phyloP scores from a whole-genome alignment of 805 yeast species.

The Lipomyces starkeyi region DNA sequence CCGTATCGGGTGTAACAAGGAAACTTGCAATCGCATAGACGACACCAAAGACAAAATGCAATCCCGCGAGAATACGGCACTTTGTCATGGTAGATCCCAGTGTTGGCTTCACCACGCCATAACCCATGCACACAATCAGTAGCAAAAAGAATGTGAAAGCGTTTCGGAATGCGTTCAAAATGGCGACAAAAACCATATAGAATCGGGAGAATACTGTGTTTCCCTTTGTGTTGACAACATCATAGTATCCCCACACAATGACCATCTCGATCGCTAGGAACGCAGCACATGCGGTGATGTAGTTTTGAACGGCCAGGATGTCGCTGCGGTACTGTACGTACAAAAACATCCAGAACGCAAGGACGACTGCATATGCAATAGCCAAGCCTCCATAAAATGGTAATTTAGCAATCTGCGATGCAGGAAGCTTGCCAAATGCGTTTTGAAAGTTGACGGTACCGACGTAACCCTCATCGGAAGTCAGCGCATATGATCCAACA shows the following conservation, averaged over 20 bases:
- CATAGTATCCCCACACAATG: slow-evolving; percentile 90
- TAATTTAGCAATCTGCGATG: slow-evolving; percentile 87
- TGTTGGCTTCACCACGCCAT: slow-evolving; percentile 87
- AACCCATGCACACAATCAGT: slow-evolving; percentile 86
- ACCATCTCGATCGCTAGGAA: slow-evolving; percentile 84
- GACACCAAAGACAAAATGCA: slow-evolving; percentile 61
- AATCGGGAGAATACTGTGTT: slow-evolving; percentile 62
- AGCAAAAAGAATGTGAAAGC: slow-evolving; percentile 88
- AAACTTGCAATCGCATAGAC: slow-evolving; percentile 62
- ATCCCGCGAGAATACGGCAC: slow-evolving; percentile 63
- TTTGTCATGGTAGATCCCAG: slow-evolving; percentile 79
- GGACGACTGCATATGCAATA: slow-evolving; percentile 77
- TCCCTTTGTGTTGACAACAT: slow-evolving; percentile 71
- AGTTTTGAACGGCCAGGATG: slow-evolving; percentile 86
- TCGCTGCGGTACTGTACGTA: slow-evolving; percentile 86
- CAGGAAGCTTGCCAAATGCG: slow-evolving; percentile 88
- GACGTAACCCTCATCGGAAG: slow-evolving; percentile 53
- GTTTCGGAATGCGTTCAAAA: slow-evolving; percentile 78
- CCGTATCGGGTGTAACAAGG: slow-evolving; percentile 54
- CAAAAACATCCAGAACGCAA: slow-evolving; percentile 83
- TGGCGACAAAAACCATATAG: slow-evolving; percentile 77
- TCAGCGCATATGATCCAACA: slow-evolving; percentile 69
- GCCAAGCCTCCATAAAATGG: slow-evolving; percentile 88
- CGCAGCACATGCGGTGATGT: slow-evolving; percentile 82
- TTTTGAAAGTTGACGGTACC: slow-evolving; percentile 85